Evolutionary conservation across 139 green algal species (phyloP), one percentile per base, ranked within the genome.

Genomic region (Astrephomene gubernaculifera): DNA sequence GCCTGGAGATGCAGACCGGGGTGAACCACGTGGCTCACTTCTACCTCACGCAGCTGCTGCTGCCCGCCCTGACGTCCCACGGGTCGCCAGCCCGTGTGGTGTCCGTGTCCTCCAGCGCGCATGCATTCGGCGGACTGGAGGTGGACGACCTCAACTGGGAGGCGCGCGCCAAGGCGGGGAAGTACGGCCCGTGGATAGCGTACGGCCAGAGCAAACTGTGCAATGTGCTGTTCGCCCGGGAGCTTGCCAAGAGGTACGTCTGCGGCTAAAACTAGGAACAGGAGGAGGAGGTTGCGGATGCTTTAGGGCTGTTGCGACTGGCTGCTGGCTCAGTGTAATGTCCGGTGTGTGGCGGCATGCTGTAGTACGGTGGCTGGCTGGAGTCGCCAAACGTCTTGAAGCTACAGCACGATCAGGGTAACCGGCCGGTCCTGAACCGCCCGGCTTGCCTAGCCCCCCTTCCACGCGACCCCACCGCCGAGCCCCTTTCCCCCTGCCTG

Each of bases 191-290:
- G 0, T 82, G 74, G 64, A 5, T 29, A 4, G 43, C 87, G 17
- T 94, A 94, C 86, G 90, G 91, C 33, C 87, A 94, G 67, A 87
- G 71, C 70, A 94, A 95, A 88, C 83, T 93, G 45, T 86, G 73
- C 82, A 94, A 95, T 79, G 75, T 95, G 33, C 87, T 94, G 52
- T 89, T 91, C 67, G 60, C 87, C 0, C 61, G 82, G 63, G 81
- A 93, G 87, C 86, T 93, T 25, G 68, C 81, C 21, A 52, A 68
- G 41, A 52, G 64, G 49, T 81, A 52, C 1, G 60, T 1, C 24
- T 27, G 43, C 21, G 54, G 36, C 38, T 5, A 14, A 9, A 63
- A 25, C 5, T 31, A 14, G n/a, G 27, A 5, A 49, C 10, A n/a
- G n/a, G 29, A 49, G 33, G 4, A 36, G 65, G 31, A 65, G 57